Evolutionary conservation across 495 filamentous ascomycete genomes (phyloP), one percentile per base, ranked within the genome.

Genomic region (Niebla homalea): DNA sequence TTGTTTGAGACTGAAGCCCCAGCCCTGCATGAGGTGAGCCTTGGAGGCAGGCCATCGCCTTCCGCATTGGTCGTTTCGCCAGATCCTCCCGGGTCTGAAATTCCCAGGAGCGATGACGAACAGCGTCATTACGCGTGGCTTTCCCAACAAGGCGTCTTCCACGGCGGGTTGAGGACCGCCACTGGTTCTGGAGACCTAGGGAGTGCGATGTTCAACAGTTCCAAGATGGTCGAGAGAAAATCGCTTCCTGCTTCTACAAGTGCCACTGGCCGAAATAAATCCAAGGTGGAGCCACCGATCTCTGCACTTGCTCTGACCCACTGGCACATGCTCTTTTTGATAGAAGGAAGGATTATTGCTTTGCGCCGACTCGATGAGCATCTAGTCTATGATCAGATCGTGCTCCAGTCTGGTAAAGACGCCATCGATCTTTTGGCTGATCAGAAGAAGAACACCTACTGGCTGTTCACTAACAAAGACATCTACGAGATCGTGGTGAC

Each of bases 401-500:
- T 97, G 5, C 70, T 96, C n/a, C 84, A 93, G 50, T 76, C 77
- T 20, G 82, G 83, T 5, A 85, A 93, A 49, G 79, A 72, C 52
- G 80, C 80, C 8, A 65, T 97, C 35, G 88, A 86, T 22, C 75
- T 98, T 18, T 79, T 85, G 57, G 81, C 87, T 5, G 92, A 98
- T 64, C 72, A 82, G 26, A 88, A 87, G 57, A 93, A 96, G 69
- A 89, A 87, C 52, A 98, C 92, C 1, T 96, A 85, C 60, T 98
- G 92, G 92, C 76, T 96, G 16, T 95, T 96, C 60, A 97, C 93
- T 1, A 71, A 75, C 5, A 71, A 83, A 50, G 87, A 92, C 52
- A 94, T 98, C 45, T 95, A 84, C 57, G 93, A 98, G 68, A 84
- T 98, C 41, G 85, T 88, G 10, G 83, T 86, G 16, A 81, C 77